Conservation (phyloP, 192 early-diverging fungal species). For the Rhizophagus prolifer region DNA sequence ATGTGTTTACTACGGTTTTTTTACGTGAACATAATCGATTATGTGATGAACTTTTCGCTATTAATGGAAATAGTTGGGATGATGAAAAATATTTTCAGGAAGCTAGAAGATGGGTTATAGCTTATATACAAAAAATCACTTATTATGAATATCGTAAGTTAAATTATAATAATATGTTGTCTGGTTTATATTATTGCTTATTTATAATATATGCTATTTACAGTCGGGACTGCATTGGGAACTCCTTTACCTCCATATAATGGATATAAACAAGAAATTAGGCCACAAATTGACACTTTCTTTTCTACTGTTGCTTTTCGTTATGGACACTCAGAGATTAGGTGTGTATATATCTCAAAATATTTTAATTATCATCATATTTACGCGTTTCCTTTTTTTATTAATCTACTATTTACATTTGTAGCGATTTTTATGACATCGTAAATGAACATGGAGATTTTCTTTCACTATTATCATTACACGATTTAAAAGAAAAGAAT, state of each 20-base stretch:
- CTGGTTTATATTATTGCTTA: too few species aligned
- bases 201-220: too few species aligned
- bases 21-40: conserved; percentile 16
- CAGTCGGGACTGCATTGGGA: background rate
- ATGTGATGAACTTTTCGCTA: background rate
- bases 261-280: background rate
- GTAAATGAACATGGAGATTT: background rate
- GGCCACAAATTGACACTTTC: background rate
- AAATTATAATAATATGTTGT: too few species aligned
- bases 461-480: background rate
- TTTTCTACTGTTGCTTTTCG: background rate
- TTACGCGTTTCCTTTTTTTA: background rate
- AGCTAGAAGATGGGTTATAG: conserved; percentile 10
- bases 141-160: conserved; percentile 9
- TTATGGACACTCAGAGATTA: background rate
- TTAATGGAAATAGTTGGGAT: background rate
- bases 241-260: background rate
- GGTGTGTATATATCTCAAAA: background rate
- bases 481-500: background rate
- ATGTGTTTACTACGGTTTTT: background rate
- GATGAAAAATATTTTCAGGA: conserved; percentile 13
- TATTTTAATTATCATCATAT: background rate
- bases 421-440: conserved; percentile 18
- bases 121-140: background rate
- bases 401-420: background rate